A percentile compares a stretch with the other conserved stretches of the same genome.
Evolutionary conservation across 352 stramenopile genomes (phyloP).

Genomic region (Globisporangium orthogonon): DNA sequence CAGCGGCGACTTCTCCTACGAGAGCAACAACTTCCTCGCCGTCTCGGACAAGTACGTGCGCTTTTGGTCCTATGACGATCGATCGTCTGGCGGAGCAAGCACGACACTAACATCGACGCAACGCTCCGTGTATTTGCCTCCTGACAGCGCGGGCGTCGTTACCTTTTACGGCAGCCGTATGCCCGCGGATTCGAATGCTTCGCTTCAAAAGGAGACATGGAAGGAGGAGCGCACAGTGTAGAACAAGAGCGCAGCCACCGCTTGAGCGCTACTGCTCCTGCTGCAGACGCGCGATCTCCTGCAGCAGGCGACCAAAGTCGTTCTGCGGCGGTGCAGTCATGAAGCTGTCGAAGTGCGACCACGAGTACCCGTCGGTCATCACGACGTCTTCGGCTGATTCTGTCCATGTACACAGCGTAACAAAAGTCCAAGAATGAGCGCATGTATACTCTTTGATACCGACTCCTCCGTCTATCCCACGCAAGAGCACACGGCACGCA

Average conservation of each 20-base stretch:
- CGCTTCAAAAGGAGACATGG: neutral
- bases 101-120: neutral
- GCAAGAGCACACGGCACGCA: conserved; percentile 18
- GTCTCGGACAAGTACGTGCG: conserved; percentile 70
- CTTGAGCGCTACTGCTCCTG: conserved; percentile 24
- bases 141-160: conserved; percentile 37
- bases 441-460: too few species aligned
- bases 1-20: conserved; percentile 63
- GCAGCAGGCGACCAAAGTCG: conserved; percentile 41
- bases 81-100: neutral
- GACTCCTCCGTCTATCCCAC: too few species aligned
- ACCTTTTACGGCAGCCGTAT: conserved; percentile 36
- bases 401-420: conserved; percentile 4
- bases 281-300: conserved; percentile 62
- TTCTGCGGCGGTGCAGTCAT: conserved; percentile 32
- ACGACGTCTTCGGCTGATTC: conserved; percentile 31
- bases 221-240: conserved; percentile 14
- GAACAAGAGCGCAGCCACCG: too few species aligned
- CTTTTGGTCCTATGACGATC: neutral
- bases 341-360: conserved; percentile 75
- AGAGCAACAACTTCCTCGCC: conserved; percentile 37
- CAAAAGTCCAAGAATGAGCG: neutral
- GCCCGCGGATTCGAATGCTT: neutral
- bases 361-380: conserved; percentile 72
- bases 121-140: neutral